Base-by-base conservation (phyloP, 805 yeast species). In the Torulaspora microellipsoides region DNA sequence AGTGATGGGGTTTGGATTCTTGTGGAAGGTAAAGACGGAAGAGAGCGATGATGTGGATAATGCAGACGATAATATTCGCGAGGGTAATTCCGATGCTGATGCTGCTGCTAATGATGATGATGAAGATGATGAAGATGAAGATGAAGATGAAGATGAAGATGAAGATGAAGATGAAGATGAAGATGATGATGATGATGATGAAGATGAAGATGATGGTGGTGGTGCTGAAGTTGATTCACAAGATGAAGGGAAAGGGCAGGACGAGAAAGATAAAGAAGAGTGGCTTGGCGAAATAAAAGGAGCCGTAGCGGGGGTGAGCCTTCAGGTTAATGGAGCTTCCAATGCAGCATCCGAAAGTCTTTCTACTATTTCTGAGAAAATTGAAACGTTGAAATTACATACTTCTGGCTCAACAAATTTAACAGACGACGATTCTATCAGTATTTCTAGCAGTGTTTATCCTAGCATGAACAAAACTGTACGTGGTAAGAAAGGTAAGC, bases 1-100 rank as follows among this genome's bases (percentile, higher is more conserved):
- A 55, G 88, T 81, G 1, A 84, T 93, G 93, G 99, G 99, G 0
- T 72, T 90, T 53, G 96, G 85, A 0, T 73, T 93, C 41, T 56
- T 86, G 45, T 87, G 95, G 85, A 67, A 81, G 45, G 70, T 79
- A 1, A 83, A 83, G 46, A 80, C 76, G 38, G 58, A 54, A 12
- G 49, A 33, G 12, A 36, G 13, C 15, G 36, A 27, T 15, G 50
- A 38, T 31, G 50, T 34, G 11, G 51, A 35, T 27, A 51, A 40
- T 5, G 38, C 31, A 4, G 51, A 45, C 11, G 37, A 32, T 27
- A 8, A 20, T 17, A 44, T 38, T 4, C 46, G 34, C 10, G 30
- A 10, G 45, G 5, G 20, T 17, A 5, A 17, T 17, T 5, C 5
- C 5, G 20, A 25, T 13, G 31, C 36, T 14, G 15, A 13, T 13